Evolutionary conservation across 768 basidiomycete genomes (phyloP).

Genomic region (Galerina sulciceps): DNA sequence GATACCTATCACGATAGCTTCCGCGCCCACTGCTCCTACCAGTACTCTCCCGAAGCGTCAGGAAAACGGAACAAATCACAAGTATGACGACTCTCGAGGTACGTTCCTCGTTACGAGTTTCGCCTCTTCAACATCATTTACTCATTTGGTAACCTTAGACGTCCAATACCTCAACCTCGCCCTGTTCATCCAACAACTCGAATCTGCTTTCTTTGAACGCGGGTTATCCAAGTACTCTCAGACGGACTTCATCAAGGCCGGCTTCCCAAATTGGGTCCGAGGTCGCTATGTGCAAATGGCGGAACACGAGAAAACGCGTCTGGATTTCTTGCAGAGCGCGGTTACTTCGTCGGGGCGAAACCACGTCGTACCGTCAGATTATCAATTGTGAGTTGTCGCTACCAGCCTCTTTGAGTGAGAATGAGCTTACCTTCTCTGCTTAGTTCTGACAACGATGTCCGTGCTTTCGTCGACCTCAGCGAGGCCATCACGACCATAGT

Average conservation of each 20-base stretch:
- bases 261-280: constrained; percentile 52
- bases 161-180: constrained; percentile 47
- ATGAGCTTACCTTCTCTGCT: background rate
- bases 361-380: constrained; percentile 59
- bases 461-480: constrained; percentile 53
- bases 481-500: constrained; percentile 60
- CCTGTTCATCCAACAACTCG: constrained; percentile 52
- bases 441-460: constrained; percentile 46
- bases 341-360: constrained; percentile 40
- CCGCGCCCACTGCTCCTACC: background rate
- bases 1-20: too few relatives aligned
- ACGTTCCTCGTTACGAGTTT: background rate
- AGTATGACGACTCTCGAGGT: background rate
- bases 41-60: background rate
- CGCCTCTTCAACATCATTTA: too few relatives aligned
- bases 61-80: background rate
- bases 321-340: constrained; percentile 38
- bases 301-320: constrained; percentile 56
- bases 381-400: constrained; percentile 52
- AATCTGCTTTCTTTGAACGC: constrained; percentile 46
- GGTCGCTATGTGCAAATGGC: constrained; percentile 55
- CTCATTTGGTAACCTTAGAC: constrained; percentile 15
- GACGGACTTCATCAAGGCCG: constrained; percentile 49
- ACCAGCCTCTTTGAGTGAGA: background rate
- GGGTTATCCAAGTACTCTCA: constrained; percentile 49